Base-by-base conservation (phyloP, 1,284 basidiomycete genomes). In the Pascua guehoae region DNA sequence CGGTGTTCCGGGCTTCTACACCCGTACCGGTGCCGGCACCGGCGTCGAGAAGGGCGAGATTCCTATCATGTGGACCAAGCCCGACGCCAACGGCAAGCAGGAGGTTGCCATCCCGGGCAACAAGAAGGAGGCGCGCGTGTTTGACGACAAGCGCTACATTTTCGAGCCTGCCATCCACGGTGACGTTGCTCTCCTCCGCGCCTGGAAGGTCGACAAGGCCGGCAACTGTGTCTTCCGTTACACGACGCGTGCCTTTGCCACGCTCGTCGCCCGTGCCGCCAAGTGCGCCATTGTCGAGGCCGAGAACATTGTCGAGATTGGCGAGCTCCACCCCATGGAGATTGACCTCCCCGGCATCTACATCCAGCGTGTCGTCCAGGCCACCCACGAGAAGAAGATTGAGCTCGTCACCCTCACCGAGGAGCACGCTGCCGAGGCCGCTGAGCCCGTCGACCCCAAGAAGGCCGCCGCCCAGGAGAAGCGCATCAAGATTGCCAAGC, bases 1-100 rank as follows among this genome's bases (percentile, higher is more conserved):
- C 18, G 95, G 95, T 56, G 94, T 96, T 66, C 95, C 95, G 8
- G 94, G 91, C 11, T 94, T 98, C 81, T 98, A 84, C 79, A 98
- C 93, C 5, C 90, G 93, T 5, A 96, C 93, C 3, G 95, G 94
- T 46, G 89, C 88, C n/a, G 71, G 73, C 41, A 93, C 90, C n/a
- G 87, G 88, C 8, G 84, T 92, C 12, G 89, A 93, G 64, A 73
- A 72, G 9, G 78, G 81, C 58, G 74, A 87, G 15, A 91, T 93
- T 69, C 89, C 90, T 38, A 67, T 67, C 52, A 51, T 60, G 44
- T 70, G 64, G 53, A 70, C 71, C 16, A 62, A 64, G 56, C 61
- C 65, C 37, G 66, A 65, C 55, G 63, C 61, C 39, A 61, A 66
- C 14, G 70, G 67, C 47, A 72, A 76, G 57, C 72, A 74, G 61